Percentiles rank a stretch among this genome's conserved stretches.
phyloP scores from a whole-genome alignment of 2,329 filamentous ascomycete species.

The Talaromyces rugulosus region DNA sequence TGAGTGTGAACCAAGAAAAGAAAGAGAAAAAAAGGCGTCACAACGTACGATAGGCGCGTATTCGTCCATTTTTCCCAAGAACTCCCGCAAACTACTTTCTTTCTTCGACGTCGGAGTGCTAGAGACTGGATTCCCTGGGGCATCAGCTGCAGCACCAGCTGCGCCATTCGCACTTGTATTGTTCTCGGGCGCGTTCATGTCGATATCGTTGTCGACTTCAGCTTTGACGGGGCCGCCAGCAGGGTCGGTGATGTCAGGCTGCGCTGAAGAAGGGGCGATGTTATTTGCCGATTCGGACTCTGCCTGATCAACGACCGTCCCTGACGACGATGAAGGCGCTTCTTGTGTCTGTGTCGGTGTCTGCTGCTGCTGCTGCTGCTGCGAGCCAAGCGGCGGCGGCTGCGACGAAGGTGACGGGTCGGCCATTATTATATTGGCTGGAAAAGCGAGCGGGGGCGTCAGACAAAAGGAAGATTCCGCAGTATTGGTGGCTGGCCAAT shows the following conservation, averaged over 20 bases:
- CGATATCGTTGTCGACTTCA: conserved; percentile 34
- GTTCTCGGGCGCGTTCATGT: conserved; percentile 27
- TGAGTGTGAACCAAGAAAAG: background rate
- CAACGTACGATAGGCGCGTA: conserved; percentile 86
- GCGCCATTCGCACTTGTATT: conserved; percentile 15
- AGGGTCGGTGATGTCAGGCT: conserved; percentile 18
- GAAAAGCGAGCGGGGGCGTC: background rate
- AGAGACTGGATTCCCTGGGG: conserved; percentile 19
- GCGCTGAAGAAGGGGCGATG: conserved; percentile 13
- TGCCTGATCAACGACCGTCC: conserved; percentile 1
- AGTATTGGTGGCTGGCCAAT: background rate
- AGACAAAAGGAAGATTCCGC: background rate
- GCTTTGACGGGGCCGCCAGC: conserved; percentile 27
- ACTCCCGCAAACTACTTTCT: conserved; percentile 87
- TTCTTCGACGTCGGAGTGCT: conserved; percentile 67
- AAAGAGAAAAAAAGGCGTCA: background rate
- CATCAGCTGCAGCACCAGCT: conserved; percentile 1
- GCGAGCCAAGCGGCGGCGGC: conserved; percentile 18
- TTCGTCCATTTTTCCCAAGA: conserved; percentile 94
- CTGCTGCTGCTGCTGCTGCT: conserved; percentile 18
- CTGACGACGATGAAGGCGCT: conserved; percentile 16
- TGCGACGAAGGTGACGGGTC: conserved; percentile 6
- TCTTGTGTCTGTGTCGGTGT: conserved; percentile 20
- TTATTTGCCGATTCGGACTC: conserved; percentile 14
- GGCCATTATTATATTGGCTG: conserved; percentile 5